phyloP scores from a whole-genome alignment of 176 grass and related monocot species.

The Microstegium vimineum region DNA sequence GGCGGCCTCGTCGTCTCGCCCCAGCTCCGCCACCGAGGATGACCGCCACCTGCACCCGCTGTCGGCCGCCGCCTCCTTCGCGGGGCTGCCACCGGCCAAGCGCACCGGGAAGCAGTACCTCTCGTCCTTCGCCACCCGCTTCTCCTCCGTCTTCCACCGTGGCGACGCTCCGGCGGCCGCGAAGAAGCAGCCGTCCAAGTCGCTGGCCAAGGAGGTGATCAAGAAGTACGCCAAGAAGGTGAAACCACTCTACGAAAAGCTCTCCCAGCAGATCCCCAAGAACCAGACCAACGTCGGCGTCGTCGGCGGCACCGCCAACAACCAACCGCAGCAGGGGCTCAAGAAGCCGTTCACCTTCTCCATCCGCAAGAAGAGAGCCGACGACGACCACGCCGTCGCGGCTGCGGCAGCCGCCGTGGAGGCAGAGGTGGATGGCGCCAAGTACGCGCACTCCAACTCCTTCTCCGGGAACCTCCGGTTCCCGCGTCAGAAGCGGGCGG shows the following conservation, averaged over 20 bases:
- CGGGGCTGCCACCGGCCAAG: constrained; percentile 25
- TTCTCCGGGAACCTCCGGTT: constrained; percentile 93
- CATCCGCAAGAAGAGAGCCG: constrained; percentile 55
- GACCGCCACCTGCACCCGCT: constrained; percentile 35
- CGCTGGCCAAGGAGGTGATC: constrained; percentile 85
- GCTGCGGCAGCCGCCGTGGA: not conserved
- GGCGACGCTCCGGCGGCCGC: constrained; percentile 38
- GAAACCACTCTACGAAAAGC: constrained; percentile 91
- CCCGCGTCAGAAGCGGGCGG: constrained; percentile 67
- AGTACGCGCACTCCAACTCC: constrained; percentile 67
- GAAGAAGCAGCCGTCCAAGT: constrained; percentile 51
- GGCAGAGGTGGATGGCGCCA: not conserved
- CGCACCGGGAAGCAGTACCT: constrained; percentile 69
- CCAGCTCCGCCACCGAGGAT: constrained; percentile 88
- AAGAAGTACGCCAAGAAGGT: constrained; percentile 99
- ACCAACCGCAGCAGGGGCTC: constrained; percentile 39
- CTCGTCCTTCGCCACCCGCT: constrained; percentile 84
- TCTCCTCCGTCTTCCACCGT: constrained; percentile 96
- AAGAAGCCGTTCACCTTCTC: constrained; percentile 98
- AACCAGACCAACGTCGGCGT: constrained; percentile 34
- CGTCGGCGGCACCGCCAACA: not conserved
- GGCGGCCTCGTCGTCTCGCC: constrained; percentile 67
- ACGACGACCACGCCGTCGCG: constrained; percentile 14
- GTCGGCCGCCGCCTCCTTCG: constrained; percentile 13
- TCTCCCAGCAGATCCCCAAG: constrained; percentile 74